Evolutionary conservation across 108 stramenopile genomes (phyloP).

Genomic region (Cyclotella distinguenda): DNA sequence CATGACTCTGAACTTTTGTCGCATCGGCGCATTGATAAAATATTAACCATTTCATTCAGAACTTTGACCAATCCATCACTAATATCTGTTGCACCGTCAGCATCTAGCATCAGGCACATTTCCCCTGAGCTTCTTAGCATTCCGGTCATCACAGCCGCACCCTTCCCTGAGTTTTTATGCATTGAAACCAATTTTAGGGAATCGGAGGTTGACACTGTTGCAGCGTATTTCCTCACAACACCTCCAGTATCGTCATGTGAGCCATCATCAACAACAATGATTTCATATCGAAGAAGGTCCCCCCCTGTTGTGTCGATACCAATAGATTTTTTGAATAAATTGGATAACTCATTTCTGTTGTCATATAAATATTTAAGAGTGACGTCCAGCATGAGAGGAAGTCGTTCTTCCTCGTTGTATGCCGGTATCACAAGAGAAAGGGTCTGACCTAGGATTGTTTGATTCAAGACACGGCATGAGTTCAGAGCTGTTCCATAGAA

Average conservation of each 20-base stretch:
- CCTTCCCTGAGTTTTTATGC: constrained; percentile 61
- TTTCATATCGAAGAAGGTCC: constrained; percentile 40
- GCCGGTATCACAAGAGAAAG: constrained; percentile 92
- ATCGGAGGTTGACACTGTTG: constrained; percentile 35
- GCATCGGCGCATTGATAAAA: constrained; percentile 3
- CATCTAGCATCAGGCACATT: constrained; percentile 78
- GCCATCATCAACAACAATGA: constrained; percentile 85
- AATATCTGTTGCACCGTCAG: constrained; percentile 86
- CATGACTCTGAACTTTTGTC: constrained; percentile 1
- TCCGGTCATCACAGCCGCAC: constrained; percentile 76
- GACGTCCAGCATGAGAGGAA: constrained; percentile 83
- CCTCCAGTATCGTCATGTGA: constrained; percentile 67
- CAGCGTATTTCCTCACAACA: constrained; percentile 52
- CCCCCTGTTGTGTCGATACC: neutral
- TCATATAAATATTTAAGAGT: constrained; percentile 66
- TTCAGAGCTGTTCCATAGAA: neutral
- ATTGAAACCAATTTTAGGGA: constrained; percentile 50
- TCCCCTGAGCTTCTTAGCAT: constrained; percentile 59
- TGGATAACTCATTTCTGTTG: constrained; percentile 22
- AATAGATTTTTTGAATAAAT: constrained; percentile 5
- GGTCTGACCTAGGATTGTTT: constrained; percentile 13
- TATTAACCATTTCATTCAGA: constrained; percentile 34
- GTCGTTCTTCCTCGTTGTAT: constrained; percentile 91
- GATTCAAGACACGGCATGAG: neutral
- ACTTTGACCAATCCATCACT: constrained; percentile 61